Percentiles rank a stretch among this genome's conserved stretches.
phyloP scores from a whole-genome alignment of 2,329 filamentous ascomycete species.

The Neofusicoccum laricinum region DNA sequence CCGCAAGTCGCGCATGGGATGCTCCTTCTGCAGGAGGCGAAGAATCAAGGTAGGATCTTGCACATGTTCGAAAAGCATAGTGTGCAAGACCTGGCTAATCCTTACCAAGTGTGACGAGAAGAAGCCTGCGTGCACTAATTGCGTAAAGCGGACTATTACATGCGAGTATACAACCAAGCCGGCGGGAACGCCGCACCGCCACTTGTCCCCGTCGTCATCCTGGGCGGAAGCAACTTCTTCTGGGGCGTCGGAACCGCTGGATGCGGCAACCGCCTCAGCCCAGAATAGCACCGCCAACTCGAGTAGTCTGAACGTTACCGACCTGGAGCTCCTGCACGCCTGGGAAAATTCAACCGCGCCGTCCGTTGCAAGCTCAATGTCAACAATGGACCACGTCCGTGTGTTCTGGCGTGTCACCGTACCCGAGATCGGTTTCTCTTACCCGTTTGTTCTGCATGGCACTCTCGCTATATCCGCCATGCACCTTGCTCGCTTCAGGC shows the following conservation, averaged over 20 bases:
- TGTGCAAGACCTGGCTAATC: not conserved
- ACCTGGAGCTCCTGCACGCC: not conserved
- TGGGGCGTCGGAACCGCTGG: not conserved
- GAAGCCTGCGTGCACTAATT: slow-evolving; percentile 29
- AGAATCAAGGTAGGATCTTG: slow-evolving; percentile 4
- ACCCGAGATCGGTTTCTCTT: not conserved
- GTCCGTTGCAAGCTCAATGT: slow-evolving; percentile 7
- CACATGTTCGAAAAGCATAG: not conserved
- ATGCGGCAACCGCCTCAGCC: slow-evolving; percentile 2
- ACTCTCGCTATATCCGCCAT: not conserved
- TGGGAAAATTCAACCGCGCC: not conserved
- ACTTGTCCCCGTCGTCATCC: no score
- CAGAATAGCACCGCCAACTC: not conserved
- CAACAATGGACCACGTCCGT: slow-evolving; percentile 6
- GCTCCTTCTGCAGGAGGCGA: slow-evolving; percentile 10
- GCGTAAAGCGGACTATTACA: slow-evolving; percentile 27
- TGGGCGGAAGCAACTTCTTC: slow-evolving; percentile 20
- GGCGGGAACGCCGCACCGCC: not conserved
- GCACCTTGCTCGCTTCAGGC: slow-evolving; percentile 5
- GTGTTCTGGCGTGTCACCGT: not conserved
- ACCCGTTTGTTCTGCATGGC: not conserved
- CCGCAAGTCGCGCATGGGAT: slow-evolving; percentile 7
- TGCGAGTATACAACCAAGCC: slow-evolving; percentile 19
- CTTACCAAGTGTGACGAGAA: slow-evolving; percentile 27
- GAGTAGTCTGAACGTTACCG: not conserved